These are phyloP conservation scores for Paspalum notatum DNA, from an alignment of 176 grass and related monocot genomes.

Conservation along the genomic window DNA sequence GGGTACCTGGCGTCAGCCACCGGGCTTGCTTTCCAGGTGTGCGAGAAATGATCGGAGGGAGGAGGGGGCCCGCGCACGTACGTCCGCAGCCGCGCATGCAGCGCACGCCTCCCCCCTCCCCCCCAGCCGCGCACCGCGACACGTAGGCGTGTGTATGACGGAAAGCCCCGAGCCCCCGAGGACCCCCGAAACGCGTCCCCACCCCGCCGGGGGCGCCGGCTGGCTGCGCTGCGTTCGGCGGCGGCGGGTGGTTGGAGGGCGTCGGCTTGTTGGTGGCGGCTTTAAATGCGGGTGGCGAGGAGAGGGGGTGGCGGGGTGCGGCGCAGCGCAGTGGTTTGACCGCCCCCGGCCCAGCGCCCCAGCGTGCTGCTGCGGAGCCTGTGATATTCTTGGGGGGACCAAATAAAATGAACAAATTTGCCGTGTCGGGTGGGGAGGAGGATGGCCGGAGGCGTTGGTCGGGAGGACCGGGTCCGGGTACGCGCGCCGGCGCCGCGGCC, in stretches of 20 bases:
- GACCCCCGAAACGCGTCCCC: too few relatives aligned
- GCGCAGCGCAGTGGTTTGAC: neutral
- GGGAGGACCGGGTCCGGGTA: too few relatives aligned
- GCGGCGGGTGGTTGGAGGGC: too few relatives aligned
- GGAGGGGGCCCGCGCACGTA: slow-evolving; percentile 1
- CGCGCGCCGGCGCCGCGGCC: too few relatives aligned
- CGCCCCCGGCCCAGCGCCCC: neutral
- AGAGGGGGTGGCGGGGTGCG: neutral
- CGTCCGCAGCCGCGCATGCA: neutral
- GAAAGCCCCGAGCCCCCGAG: neutral
- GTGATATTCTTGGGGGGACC: too few relatives aligned
- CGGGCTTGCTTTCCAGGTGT: slow-evolving; percentile 45
- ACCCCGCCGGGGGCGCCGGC: too few relatives aligned
- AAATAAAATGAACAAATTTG: too few relatives aligned
- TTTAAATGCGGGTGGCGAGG: neutral
- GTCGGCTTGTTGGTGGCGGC: slow-evolving; percentile 22
- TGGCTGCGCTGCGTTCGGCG: too few relatives aligned
- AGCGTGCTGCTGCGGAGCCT: too few relatives aligned
- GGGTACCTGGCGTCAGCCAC: too few relatives aligned
- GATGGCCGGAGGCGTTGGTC: too few relatives aligned
- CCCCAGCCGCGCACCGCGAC: slow-evolving; percentile 7
- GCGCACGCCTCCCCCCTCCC: neutral
- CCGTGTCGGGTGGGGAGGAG: too few relatives aligned
- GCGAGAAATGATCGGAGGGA: slow-evolving; percentile 25
- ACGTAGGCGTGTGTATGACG: slow-evolving; percentile 7